Evolutionary conservation across 2,329 filamentous ascomycete genomes (phyloP), one percentile per base, ranked within the genome.

Genomic region (Arthrobotrys sphaeroides): DNA sequence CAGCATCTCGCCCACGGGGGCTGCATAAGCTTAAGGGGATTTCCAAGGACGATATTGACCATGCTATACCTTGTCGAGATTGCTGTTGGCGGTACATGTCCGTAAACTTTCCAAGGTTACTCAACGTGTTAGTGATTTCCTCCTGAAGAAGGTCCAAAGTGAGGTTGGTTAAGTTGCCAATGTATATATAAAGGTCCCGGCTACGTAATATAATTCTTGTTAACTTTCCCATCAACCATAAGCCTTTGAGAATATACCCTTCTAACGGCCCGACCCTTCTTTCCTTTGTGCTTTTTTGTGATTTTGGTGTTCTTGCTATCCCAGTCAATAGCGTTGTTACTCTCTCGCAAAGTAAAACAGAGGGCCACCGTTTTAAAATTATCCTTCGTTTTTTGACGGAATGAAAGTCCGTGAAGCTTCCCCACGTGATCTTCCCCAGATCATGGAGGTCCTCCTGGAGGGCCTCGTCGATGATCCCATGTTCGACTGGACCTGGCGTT

Each of bases 381-480:
- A 70, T 55, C 31, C 66, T 18, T 47, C 66, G 66, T 59, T 26
- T 26, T 61, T 53, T 61, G n/a, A 70, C 66, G 66, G 66, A 70
- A 74, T 74, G 70, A 74, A 74, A 67, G 10, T 74, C 20, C 70
- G 70, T 31, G 70, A 74, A 55, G 70, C 70, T 55, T 62, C 70
- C 47, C 70, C 70, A 74, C 70, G 70, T 74, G 70, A 74, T 68
- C 70, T 74, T 61, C 70, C 70, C 24, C 70, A 74, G 51, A 74
- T 74, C 45, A 74, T 74, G 70, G 70, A 68, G 31, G 70, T 74
- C 33, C 62, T 74, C 24, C 62, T 74, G 4, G 70, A 66, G 43
- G 70, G 70, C 24, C 70, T 74, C 4, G 70, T 62, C 43, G 70
- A 74, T 61, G 70, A 74, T 67, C 70, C 70, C 12, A 16, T 74